Conservation (phyloP, 345 rosid genomes). For the Luvunga scandens region DNA sequence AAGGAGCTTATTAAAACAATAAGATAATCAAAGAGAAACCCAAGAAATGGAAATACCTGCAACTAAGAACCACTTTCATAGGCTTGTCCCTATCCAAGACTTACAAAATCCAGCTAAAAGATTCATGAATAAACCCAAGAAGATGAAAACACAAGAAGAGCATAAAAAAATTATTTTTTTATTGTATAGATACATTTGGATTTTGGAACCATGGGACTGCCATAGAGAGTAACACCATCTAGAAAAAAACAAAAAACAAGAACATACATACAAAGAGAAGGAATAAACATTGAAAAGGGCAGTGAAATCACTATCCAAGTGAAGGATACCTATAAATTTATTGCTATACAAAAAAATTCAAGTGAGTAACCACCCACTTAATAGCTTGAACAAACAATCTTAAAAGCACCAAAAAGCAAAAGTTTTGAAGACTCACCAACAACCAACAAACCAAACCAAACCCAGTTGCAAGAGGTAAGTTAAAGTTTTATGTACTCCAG, state of each 20-base stretch:
- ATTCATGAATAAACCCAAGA: slow-evolving; percentile 43
- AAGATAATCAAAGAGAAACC: slow-evolving; percentile 13
- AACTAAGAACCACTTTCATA: slow-evolving; percentile 56
- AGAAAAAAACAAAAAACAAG: slow-evolving; percentile 40
- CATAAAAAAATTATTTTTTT: slow-evolving; percentile 19
- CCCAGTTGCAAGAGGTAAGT: neutral
- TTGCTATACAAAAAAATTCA: slow-evolving; percentile 9
- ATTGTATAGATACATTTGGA: slow-evolving; percentile 20
- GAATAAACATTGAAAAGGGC: slow-evolving; percentile 93
- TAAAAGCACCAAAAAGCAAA: slow-evolving; percentile 5
- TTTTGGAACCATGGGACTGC: slow-evolving; percentile 28
- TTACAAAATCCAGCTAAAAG: slow-evolving; percentile 24
- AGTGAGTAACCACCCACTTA: slow-evolving; percentile 17
- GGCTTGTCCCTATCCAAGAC: slow-evolving; percentile 46
- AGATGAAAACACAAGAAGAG: slow-evolving; percentile 41
- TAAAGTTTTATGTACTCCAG: neutral
- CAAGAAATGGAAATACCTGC: slow-evolving; percentile 41
- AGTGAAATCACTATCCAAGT: slow-evolving; percentile 75
- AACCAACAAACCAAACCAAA: slow-evolving; percentile 9
- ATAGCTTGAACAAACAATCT: slow-evolving; percentile 8
- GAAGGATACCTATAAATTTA: slow-evolving; percentile 32
- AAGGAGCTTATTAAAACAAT: slow-evolving; percentile 2
- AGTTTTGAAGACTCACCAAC: slow-evolving; percentile 34
- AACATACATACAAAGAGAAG: slow-evolving; percentile 60
- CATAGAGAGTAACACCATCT: slow-evolving; percentile 27